Evolutionary conservation across 2,329 filamentous ascomycete genomes (phyloP), one percentile per base, ranked within the genome.

Genomic region (Diplodia corticola): DNA sequence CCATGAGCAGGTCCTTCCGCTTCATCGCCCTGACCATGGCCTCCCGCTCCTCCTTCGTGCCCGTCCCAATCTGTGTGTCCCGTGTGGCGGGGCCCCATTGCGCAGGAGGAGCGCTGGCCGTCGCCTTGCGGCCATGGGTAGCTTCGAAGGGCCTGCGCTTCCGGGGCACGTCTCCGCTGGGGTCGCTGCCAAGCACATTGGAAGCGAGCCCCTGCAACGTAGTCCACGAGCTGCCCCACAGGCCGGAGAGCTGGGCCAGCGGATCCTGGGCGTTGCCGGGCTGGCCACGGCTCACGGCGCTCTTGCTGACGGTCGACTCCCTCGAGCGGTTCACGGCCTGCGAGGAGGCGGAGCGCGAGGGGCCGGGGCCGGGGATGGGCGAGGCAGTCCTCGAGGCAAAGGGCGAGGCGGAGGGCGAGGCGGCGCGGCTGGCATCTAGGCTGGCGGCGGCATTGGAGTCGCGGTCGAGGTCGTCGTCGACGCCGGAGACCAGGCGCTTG

Each of bases 201-300:
- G 80, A 80, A 9, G 82, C 82, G 55, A 84, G 78, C 63, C 78
- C 80, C 68, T 84, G 81, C 49, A 84, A 72, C 44, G 81, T 76
- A 33, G 76, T 80, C 81, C 81, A 83, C 17, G 81, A 81, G 67
- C 75, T 82, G 13, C 80, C 80, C 77, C 79, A 83, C 49, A 84
- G 69, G 13, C 77, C 79, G 13, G 81, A 79, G 26, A 83, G 69
- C n/a, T 75, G 71, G n/a, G 75, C 69, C 28, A 71, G 72, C 1
- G 72, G 70, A 49, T 70, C 66, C 60, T 73, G 73, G 44, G 70
- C 68, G 33, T 70, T 69, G 20, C 71, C 64, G 12, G 72, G 70
- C 49, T 26, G 35, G 12, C 24, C 55, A 20, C 54, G 54, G 44
- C 54, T 26, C 6, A 44, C 46, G 35, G 64, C 28, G 35, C 48